phyloP scores from a whole-genome alignment of 225 moss, liverwort and hornwort species.

The Rhytidiadelphus loreus region DNA sequence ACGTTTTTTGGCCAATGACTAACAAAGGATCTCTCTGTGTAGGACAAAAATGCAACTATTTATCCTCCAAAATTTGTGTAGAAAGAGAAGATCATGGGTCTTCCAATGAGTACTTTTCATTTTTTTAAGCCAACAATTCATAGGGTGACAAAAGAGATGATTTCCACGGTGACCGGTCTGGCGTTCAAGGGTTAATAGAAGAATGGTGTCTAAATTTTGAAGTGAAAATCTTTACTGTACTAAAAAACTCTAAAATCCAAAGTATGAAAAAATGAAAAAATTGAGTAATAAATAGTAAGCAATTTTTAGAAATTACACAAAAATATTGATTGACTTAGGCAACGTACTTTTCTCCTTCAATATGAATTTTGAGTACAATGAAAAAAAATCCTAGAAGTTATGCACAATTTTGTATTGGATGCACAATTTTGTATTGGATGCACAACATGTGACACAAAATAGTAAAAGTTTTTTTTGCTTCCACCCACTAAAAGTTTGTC shows the following conservation, averaged over 20 bases:
- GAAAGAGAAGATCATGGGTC: no score
- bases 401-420: background rate
- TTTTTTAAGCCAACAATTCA: no score
- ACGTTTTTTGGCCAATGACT: no score
- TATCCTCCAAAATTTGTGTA: no score
- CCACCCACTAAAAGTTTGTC: background rate
- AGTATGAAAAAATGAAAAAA: background rate
- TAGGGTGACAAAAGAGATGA: no score
- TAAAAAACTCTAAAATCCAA: background rate
- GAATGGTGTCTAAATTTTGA: background rate
- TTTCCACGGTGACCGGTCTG: no score
- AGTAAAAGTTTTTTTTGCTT: background rate
- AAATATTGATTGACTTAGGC: background rate
- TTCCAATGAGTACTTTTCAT: no score
- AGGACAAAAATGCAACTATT: no score
- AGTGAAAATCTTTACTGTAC: background rate
- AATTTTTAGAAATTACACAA: background rate
- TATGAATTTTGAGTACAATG: background rate
- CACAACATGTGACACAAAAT: background rate
- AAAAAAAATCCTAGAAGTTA: background rate
- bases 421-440: background rate
- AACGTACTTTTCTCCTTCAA: background rate
- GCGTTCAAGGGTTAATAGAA: no score
- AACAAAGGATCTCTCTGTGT: no score
- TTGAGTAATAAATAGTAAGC: background rate